phyloP scores from a whole-genome alignment of 139 green algal genomes.

The Edaphochlamys debaryana region DNA sequence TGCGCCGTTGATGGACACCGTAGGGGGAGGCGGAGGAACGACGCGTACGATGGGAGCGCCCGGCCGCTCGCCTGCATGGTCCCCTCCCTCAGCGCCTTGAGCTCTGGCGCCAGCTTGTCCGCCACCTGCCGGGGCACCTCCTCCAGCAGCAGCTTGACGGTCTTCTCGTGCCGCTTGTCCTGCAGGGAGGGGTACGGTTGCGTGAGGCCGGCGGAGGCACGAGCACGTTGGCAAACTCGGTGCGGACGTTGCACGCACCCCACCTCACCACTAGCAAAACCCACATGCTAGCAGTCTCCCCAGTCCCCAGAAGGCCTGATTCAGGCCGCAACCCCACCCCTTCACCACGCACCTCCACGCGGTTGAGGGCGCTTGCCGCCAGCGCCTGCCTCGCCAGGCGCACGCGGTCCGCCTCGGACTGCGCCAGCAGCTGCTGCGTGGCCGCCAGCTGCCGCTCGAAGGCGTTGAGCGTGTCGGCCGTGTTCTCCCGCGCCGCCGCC shows the following conservation, averaged over 20 bases:
- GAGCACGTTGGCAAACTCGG: no score
- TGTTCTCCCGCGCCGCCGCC: neutral
- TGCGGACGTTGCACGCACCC: no score
- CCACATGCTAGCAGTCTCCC: no score
- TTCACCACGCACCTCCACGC: slow-evolving; percentile 19
- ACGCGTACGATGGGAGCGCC: no score
- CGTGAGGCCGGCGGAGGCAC: no score
- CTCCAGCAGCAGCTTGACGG: slow-evolving; percentile 5
- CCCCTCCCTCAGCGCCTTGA: slow-evolving; percentile 7
- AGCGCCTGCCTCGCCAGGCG: slow-evolving; percentile 29
- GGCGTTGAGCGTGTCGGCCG: neutral
- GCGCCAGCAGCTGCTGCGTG: slow-evolving; percentile 30
- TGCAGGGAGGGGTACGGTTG: neutral
- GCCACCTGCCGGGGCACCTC: slow-evolving; percentile 17
- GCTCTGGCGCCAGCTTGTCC: neutral
- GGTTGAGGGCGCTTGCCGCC: slow-evolving; percentile 8
- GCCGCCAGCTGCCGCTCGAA: slow-evolving; percentile 27
- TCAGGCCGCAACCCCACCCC: no score
- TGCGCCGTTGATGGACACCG: no score
- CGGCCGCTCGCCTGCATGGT: no score
- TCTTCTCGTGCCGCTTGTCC: slow-evolving; percentile 25
- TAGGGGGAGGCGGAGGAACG: no score
- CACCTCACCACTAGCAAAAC: no score
- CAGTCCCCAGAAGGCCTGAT: no score
- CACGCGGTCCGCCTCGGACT: slow-evolving; percentile 24